phyloP scores from a whole-genome alignment of 2,329 filamentous ascomycete genomes.

The Exophiala aquamarina region DNA sequence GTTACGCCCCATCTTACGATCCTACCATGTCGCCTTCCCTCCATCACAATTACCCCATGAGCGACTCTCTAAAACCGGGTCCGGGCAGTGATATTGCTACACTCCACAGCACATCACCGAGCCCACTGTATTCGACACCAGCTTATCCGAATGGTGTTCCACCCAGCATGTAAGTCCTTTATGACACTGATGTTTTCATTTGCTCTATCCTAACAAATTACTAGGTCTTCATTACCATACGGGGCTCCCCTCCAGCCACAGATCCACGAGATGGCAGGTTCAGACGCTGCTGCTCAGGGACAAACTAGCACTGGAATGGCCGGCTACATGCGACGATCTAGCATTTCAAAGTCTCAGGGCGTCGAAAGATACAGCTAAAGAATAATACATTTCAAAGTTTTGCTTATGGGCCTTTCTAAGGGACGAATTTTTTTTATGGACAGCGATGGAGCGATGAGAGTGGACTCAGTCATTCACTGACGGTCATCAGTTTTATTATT shows the following conservation, averaged over 20 bases:
- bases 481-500: no score
- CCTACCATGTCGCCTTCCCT: conserved; percentile 11
- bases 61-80: conserved; percentile 11
- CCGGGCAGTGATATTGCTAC: not conserved
- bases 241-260: not conserved
- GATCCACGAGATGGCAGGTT: conserved; percentile 16
- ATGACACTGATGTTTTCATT: not conserved
- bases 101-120: conserved; percentile 9
- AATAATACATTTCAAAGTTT: no score
- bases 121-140: not conserved
- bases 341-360: conserved; percentile 9
- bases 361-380: conserved; percentile 22
- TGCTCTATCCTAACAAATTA: not conserved
- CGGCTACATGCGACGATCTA: conserved; percentile 17
- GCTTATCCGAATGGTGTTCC: conserved; percentile 2
- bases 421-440: no score
- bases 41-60: conserved; percentile 8
- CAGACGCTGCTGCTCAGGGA: conserved; percentile 2
- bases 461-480: no score
- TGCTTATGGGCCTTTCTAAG: no score
- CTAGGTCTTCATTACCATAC: not conserved
- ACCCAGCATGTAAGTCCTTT: conserved; percentile 11
- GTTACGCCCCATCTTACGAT: conserved; percentile 17
- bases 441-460: no score
- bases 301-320: conserved; percentile 6